Evolutionary conservation across 108 stramenopile species (phyloP).

Genomic region (Pseudonitzschia pungens): DNA sequence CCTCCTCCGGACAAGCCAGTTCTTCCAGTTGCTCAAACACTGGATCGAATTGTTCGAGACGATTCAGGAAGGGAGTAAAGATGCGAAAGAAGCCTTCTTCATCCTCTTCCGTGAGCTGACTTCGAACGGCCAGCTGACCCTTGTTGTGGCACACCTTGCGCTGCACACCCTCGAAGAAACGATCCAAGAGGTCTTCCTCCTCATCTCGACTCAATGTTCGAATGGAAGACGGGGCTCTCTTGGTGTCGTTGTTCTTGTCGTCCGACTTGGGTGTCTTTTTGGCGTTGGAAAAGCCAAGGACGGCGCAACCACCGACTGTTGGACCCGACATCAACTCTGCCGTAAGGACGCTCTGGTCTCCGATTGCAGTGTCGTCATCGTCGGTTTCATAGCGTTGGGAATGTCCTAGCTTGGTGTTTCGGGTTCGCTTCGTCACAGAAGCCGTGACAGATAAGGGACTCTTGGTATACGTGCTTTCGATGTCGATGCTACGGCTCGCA

Average conservation of each 20-base stretch:
- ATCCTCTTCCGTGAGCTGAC: neutral
- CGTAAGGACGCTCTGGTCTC: neutral
- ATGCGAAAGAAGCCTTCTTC: neutral
- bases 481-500: neutral
- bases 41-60: neutral
- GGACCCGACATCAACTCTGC: neutral
- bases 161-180: neutral
- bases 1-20: neutral
- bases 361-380: neutral
- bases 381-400: neutral
- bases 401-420: neutral
- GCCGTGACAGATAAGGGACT: neutral
- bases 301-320: neutral
- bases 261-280: neutral
- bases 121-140: neutral
- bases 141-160: neutral
- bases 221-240: neutral
- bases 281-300: neutral
- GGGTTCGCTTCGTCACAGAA: neutral
- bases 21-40: slow-evolving; percentile 11
- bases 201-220: neutral
- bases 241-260: neutral
- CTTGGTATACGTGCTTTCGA: neutral
- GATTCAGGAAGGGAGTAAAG: slow-evolving; percentile 2
- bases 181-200: slow-evolving; percentile 9